Evolutionary conservation across 352 stramenopile genomes (phyloP), one percentile per base, ranked within the genome.

Genomic region (Peronosclerospora sorghi): DNA sequence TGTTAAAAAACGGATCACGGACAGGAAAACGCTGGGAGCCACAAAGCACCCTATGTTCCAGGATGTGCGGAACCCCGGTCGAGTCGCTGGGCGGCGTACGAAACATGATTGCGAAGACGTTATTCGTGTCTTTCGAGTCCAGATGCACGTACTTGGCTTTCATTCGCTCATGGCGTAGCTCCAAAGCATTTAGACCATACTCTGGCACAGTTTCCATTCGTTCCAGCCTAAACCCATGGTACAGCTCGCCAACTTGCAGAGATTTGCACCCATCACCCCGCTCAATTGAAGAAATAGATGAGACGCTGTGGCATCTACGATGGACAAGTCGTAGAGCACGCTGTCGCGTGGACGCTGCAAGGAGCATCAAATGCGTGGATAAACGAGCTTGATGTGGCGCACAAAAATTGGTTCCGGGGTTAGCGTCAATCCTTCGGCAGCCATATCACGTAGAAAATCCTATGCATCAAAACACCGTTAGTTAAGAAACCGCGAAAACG

Each of bases 1-100:
- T 95, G 65, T 99, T 97, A 36, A 98, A 96, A 63, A 99, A 99
- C 32, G 96, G 96, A 59, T 99, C 96, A 51, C 98, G 97, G 34
- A 97, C 93, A 7, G 90, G 95, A 64, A 96, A 99, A 48, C 96
- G 96, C 35, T 93, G 73, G 59, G 83, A 97, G 30, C 95, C 94
- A 48, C 92, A 97, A 13, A 97, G 68, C 28, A 95, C 79, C 9
- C 79, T 95, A 56, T 98, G 94, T 57, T 99, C 96, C 5, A 99
- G 64, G 51, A 99, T 98, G 59, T 99, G 96, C 19, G 95, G 83
- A 13, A 99, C 83, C 43, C 96, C 96, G 13, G 95, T 98, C 17
- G 86, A 97, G 62, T 96, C 91, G 17, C 79, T 69, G 15, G 94
- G 90, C n/a, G 95, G 95, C 41, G 96, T 99, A 38, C 94, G 87